phyloP scores from a whole-genome alignment of 1,139 yeast species.

The Debaryomyces coudertii region DNA sequence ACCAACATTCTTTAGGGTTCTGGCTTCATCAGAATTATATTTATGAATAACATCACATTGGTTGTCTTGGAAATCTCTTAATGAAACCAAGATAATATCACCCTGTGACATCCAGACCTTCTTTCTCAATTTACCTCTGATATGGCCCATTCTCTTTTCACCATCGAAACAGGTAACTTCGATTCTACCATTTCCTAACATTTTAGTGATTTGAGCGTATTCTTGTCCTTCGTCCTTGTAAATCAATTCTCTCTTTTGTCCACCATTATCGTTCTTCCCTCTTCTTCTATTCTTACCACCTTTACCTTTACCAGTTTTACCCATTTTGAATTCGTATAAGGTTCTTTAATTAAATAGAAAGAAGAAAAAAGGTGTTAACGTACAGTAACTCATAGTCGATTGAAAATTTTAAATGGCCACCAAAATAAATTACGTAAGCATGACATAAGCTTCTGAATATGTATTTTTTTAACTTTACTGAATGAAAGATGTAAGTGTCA shows the following conservation, averaged over 20 bases:
- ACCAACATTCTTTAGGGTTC: conserved; percentile 93
- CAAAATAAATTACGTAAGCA: conserved; percentile 5
- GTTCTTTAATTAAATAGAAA: conserved; percentile 4
- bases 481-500: background rate
- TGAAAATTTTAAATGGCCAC: conserved; percentile 10
- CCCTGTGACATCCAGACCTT: conserved; percentile 99
- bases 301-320: conserved; percentile 57
- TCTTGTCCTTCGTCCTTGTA: conserved; percentile 97
- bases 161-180: conserved; percentile 97
- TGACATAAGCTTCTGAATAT: background rate
- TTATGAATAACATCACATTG: conserved; percentile 98
- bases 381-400: background rate
- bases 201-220: conserved; percentile 96
- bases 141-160: conserved; percentile 90
- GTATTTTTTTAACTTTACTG: background rate
- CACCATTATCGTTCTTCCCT: conserved; percentile 94
- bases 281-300: conserved; percentile 93
- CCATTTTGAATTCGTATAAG: conserved; percentile 33
- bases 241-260: conserved; percentile 91
- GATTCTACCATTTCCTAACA: conserved; percentile 98
- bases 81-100: conserved; percentile 91
- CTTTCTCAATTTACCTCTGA: conserved; percentile 98
- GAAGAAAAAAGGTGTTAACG: conserved; percentile 7
- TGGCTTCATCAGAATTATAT: conserved; percentile 96
- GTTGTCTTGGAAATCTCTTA: conserved; percentile 98